Conservation (phyloP, 257 asterid genomes). For the Anisodus tanguticus region DNA sequence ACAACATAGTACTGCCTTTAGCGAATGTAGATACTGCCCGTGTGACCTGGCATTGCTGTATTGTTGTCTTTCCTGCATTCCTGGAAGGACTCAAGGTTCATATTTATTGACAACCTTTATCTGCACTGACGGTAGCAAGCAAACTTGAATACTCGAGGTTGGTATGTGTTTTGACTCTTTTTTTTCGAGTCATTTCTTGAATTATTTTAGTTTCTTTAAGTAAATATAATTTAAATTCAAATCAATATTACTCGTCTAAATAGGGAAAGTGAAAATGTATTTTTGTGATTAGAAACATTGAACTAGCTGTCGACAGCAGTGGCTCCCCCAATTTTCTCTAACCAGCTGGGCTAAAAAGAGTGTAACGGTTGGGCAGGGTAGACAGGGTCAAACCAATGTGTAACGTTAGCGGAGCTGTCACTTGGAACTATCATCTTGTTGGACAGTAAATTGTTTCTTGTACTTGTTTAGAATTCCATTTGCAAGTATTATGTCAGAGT, state of each 20-base stretch:
- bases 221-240: background rate
- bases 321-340: background rate
- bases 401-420: background rate
- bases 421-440: background rate
- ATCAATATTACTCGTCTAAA: background rate
- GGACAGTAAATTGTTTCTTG: background rate
- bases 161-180: background rate
- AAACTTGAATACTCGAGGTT: background rate
- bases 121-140: background rate
- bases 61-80: background rate
- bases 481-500: background rate
- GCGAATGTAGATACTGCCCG: background rate
- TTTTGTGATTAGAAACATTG: background rate
- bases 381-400: background rate
- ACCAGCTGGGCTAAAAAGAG: background rate
- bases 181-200: background rate
- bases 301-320: background rate
- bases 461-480: background rate
- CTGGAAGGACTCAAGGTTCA: background rate
- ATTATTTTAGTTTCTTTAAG: background rate
- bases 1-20: background rate
- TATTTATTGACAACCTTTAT: conserved; percentile 4
- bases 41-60: background rate
- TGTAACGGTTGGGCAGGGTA: background rate
- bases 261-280: background rate